Percentiles rank a stretch among this genome's conserved stretches.
These are phyloP conservation scores for Neonectria sp. DNA, from an alignment of 2,329 filamentous ascomycete genomes.

Conservation along the genomic window DNA sequence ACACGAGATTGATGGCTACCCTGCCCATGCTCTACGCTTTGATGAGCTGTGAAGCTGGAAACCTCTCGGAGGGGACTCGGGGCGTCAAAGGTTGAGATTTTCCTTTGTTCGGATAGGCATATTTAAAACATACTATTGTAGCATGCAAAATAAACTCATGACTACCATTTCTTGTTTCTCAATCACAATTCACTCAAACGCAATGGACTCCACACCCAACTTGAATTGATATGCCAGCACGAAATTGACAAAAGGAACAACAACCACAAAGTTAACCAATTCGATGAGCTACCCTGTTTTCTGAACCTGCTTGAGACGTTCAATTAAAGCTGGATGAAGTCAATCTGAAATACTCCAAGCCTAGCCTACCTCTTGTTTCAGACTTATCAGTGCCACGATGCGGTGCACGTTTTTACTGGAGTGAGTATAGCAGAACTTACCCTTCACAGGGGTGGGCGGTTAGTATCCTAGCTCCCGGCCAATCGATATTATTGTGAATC, in stretches of 20 bases:
- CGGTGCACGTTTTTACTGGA: not conserved
- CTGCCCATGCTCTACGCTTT: conserved; percentile 19
- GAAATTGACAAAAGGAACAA: not conserved
- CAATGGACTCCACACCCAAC: not conserved
- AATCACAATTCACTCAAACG: not conserved
- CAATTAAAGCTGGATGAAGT: conserved; percentile 7
- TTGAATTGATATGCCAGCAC: not conserved
- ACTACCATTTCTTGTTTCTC: conserved; percentile 33
- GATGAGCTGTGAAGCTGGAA: conserved; percentile 11
- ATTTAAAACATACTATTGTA: conserved; percentile 31
- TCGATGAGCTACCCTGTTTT: conserved; percentile 3
- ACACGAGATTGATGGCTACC: conserved; percentile 13
- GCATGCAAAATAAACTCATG: conserved; percentile 36
- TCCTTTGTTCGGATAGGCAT: conserved; percentile 37
- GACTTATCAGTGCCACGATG: conserved; percentile 10
- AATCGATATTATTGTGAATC: not conserved
- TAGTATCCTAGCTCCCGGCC: not conserved
- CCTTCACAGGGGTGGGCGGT: not conserved
- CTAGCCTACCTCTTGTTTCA: not conserved
- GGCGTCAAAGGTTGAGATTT: conserved; percentile 31
- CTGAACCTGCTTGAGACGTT: conserved; percentile 17
- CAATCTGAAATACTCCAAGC: conserved; percentile 13
- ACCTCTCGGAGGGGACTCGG: conserved; percentile 17
- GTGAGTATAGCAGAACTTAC: not conserved
- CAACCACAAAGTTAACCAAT: not conserved